Evolutionary conservation across 495 filamentous ascomycete genomes (phyloP), one percentile per base, ranked within the genome.

Genomic region (Aspergillus carlsbadensis): DNA sequence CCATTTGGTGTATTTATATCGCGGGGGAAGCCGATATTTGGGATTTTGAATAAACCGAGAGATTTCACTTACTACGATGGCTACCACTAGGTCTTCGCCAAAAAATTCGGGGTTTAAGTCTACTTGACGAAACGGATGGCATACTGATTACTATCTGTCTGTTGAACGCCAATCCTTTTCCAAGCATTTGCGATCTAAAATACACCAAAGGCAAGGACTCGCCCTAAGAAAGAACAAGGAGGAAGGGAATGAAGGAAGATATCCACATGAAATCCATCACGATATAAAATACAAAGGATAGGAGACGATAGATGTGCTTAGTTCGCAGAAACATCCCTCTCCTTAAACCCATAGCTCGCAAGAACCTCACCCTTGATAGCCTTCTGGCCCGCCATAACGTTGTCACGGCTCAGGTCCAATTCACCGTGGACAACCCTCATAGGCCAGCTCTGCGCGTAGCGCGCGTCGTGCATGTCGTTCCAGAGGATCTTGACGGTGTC

Each of bases 361-460:
- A 83, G 77, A 10, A 82, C 33, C 13, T 62, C 55, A 2, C 68
- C 68, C n/a, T 56, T 58, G 17, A 56, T 39, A 2, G 40, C 52
- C 47, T 69, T 63, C 63, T 70, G 70, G 11, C 64, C 59, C 2
- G 70, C 61, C 58, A 78, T 76, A 21, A 77, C 63, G 55, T 71
- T 64, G 51, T 67, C 63, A 24, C 67, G 68, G 52, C 55, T 62
- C 42, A 64, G 56, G 50, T 74, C 65, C 67, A 81, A 58, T 54
- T 72, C 68, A 55, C 76, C 76, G 64, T 96, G 92, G 20, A 73
- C 65, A 46, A 95, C 88, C n/a, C 77, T 80, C 3, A 74, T 69
- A 15, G 87, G 77, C 92, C 92, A 96, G 7, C 67, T 59, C 61
- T 75, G 62, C 18, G 89, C 91, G 70, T 76, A 87, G 49, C 83